Conservation (phyloP, 306 rosid species). For the Acacia crassicarpa region DNA sequence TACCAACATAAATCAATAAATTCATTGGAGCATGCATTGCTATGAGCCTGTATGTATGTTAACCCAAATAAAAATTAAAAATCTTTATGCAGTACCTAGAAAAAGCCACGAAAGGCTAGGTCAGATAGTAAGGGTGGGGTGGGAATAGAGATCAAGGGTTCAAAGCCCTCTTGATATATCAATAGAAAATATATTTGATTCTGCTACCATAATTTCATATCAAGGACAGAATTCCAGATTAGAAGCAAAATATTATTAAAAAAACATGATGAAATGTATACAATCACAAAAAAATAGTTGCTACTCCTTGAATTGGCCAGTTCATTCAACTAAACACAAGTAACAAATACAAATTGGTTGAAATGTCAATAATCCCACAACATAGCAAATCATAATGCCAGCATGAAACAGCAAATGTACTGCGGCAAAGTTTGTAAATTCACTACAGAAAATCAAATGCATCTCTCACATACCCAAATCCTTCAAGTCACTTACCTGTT, state of each 20-base stretch:
- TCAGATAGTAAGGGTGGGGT: neutral
- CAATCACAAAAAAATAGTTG: neutral
- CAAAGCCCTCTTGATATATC: neutral
- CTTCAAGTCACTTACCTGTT: slow-evolving; percentile 69
- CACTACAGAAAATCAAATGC: slow-evolving; percentile 18
- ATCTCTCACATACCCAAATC: slow-evolving; percentile 20
- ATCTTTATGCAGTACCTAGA: neutral
- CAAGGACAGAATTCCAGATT: slow-evolving; percentile 13
- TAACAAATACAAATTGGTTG: neutral
- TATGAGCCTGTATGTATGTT: neutral
- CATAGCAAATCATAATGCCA: slow-evolving; percentile 13
- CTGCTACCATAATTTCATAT: slow-evolving; percentile 16
- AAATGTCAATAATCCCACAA: slow-evolving; percentile 11
- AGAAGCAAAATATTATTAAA: neutral
- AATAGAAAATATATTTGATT: slow-evolving; percentile 13
- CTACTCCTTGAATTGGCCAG: neutral
- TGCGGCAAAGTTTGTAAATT: neutral
- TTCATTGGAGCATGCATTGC: neutral
- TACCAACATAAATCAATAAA: slow-evolving; percentile 22
- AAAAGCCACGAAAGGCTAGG: neutral
- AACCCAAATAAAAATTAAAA: neutral
- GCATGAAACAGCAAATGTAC: slow-evolving; percentile 10
- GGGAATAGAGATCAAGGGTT: neutral
- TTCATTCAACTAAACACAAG: slow-evolving; percentile 2
- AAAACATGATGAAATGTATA: neutral